These are phyloP conservation scores for Crucibulum laeve DNA, from an alignment of 768 basidiomycete species.

Conservation along the genomic window DNA sequence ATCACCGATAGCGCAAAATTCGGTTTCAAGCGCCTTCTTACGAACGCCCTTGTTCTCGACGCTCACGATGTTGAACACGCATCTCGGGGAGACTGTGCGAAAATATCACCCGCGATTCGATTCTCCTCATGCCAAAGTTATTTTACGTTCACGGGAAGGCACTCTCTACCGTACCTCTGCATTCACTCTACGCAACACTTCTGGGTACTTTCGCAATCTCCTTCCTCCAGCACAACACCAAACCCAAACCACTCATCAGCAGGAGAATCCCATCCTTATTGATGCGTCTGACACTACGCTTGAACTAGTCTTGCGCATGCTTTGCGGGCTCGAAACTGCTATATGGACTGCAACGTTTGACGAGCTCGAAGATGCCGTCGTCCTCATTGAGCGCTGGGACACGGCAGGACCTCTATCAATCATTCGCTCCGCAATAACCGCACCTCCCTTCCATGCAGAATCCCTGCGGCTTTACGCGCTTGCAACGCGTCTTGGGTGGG, in stretches of 20 bases:
- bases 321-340: slow-evolving; percentile 35
- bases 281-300: slow-evolving; percentile 30
- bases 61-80: no score
- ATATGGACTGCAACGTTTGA: slow-evolving; percentile 36
- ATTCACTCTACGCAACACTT: slow-evolving; percentile 29
- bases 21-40: no score
- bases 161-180: slow-evolving; percentile 39
- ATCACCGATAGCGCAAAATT: no score
- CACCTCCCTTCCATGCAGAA: slow-evolving; percentile 33
- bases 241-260: slow-evolving; percentile 5
- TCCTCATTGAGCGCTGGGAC: slow-evolving; percentile 42
- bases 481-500: slow-evolving; percentile 39
- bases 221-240: slow-evolving; percentile 14
- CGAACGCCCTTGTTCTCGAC: no score
- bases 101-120: slow-evolving; percentile 36
- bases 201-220: slow-evolving; percentile 42
- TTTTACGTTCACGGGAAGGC: slow-evolving; percentile 36
- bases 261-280: slow-evolving; percentile 13
- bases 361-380: slow-evolving; percentile 30
- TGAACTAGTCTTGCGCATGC: slow-evolving; percentile 33
- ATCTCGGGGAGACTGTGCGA: no score
- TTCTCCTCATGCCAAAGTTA: slow-evolving; percentile 33
- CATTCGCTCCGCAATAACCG: slow-evolving; percentile 35
- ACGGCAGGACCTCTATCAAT: slow-evolving; percentile 37
- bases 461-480: slow-evolving; percentile 48